Evolutionary conservation across 192 early-diverging fungal genomes (phyloP).

Genomic region (Coemansia sp.): DNA sequence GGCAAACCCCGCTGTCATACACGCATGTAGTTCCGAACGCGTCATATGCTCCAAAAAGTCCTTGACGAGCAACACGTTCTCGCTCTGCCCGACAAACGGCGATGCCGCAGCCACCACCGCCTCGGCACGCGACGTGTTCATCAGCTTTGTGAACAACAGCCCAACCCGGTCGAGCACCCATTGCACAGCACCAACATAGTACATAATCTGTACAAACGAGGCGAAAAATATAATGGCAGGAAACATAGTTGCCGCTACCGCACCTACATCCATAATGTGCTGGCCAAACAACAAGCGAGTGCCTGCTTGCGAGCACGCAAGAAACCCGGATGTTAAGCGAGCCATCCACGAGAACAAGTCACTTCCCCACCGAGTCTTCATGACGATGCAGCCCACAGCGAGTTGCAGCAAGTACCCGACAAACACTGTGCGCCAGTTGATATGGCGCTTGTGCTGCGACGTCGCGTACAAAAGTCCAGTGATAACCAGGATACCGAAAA

Average conservation of each 20-base stretch:
- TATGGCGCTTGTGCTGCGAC: slow-evolving; percentile 63
- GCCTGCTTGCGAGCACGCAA: slow-evolving; percentile 69
- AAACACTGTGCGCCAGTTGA: slow-evolving; percentile 75
- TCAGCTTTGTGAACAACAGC: slow-evolving; percentile 61
- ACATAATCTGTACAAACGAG: slow-evolving; percentile 77
- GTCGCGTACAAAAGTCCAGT: slow-evolving; percentile 46
- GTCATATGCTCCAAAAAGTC: slow-evolving; percentile 85
- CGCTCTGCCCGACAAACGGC: slow-evolving; percentile 81
- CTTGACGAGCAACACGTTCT: slow-evolving; percentile 77
- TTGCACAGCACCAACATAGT: slow-evolving; percentile 82
- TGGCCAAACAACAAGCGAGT: slow-evolving; percentile 69
- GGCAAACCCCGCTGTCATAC: slow-evolving; percentile 88
- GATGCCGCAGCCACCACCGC: slow-evolving; percentile 81
- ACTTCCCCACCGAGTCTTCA: slow-evolving; percentile 68
- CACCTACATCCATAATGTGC: slow-evolving; percentile 32
- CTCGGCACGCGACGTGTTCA: slow-evolving; percentile 80
- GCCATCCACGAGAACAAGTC: slow-evolving; percentile 74
- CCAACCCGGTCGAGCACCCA: slow-evolving; percentile 72
- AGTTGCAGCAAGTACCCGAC: slow-evolving; percentile 74
- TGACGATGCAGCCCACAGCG: slow-evolving; percentile 75
- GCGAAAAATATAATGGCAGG: slow-evolving; percentile 90
- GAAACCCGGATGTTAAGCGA: slow-evolving; percentile 57
- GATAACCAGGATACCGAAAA: slow-evolving; percentile 69
- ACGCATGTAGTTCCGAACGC: slow-evolving; percentile 78
- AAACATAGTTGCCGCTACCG: slow-evolving; percentile 72